Evolutionary conservation across 139 green algal genomes (phyloP).

Genomic region (Diplosphaera chodatii): DNA sequence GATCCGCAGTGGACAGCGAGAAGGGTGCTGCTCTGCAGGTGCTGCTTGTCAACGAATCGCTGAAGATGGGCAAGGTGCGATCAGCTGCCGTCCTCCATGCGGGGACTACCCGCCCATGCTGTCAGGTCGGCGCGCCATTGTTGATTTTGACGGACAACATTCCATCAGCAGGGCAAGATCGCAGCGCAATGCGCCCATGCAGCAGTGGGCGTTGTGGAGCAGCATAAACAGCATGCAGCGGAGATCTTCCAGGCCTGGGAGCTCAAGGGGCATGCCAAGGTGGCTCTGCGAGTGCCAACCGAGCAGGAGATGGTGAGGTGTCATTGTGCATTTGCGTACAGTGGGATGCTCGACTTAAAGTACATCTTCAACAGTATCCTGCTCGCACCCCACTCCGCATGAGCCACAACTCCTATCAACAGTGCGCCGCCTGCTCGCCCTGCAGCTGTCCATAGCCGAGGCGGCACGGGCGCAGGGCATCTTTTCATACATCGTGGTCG

Average conservation of each 20-base stretch:
- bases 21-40: background rate
- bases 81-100: background rate
- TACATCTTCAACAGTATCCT: too few species aligned
- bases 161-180: too few species aligned
- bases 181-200: conserved; percentile 80
- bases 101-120: too few species aligned
- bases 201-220: conserved; percentile 60
- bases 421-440: background rate
- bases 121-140: too few species aligned
- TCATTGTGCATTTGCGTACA: background rate
- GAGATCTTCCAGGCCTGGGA: conserved; percentile 59
- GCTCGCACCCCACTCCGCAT: too few species aligned
- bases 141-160: too few species aligned
- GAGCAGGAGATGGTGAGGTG: conserved; percentile 36
- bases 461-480: conserved; percentile 29
- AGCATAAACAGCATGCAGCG: conserved; percentile 24
- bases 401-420: too few species aligned
- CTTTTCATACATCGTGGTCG: conserved; percentile 44
- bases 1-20: background rate
- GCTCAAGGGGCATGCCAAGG: conserved; percentile 66
- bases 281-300: conserved; percentile 55
- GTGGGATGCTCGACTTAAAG: too few species aligned
- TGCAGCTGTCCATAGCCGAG: conserved; percentile 37
- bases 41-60: background rate
- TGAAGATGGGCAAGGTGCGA: conserved; percentile 5